Evolutionary conservation across 2,329 filamentous ascomycete species (phyloP).

Genomic region (Xenoacremonium recifei): DNA sequence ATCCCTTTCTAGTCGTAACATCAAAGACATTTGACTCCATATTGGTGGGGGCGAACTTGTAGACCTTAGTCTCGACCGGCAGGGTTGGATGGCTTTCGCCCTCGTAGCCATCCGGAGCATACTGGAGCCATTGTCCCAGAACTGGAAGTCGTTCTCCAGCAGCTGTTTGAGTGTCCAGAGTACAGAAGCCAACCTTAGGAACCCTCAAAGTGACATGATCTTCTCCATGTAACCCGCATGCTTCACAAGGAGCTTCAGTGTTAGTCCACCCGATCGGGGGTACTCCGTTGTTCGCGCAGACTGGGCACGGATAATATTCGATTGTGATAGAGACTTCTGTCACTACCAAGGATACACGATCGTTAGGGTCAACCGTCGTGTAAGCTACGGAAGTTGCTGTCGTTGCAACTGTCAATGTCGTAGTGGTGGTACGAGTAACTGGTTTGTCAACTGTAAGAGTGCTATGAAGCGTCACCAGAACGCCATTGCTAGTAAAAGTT

Average conservation of each 20-base stretch:
- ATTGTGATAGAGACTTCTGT: conserved; percentile 10
- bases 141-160: too few species aligned
- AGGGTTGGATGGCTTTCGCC: too few species aligned
- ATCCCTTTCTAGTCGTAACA: too few species aligned
- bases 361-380: conserved; percentile 8
- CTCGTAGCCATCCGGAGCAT: too few species aligned
- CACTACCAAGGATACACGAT: conserved; percentile 7
- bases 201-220: conserved; percentile 8
- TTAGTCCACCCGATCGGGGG: conserved; percentile 12
- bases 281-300: conserved; percentile 3
- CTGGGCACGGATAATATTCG: conserved; percentile 5
- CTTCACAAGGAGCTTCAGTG: conserved; percentile 3
- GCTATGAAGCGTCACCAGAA: not conserved
- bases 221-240: conserved; percentile 11
- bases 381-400: conserved; percentile 10
- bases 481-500: not conserved
- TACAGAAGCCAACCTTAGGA: too few species aligned
- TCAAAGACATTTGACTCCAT: too few species aligned
- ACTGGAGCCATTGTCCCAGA: too few species aligned
- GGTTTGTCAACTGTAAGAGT: not conserved
- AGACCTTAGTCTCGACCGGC: too few species aligned
- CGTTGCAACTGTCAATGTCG: not conserved
- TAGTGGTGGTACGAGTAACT: not conserved
- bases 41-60: too few species aligned
- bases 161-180: too few species aligned